Conservation (phyloP, 805 yeast species). For the Kodamaea neixiangensis region DNA sequence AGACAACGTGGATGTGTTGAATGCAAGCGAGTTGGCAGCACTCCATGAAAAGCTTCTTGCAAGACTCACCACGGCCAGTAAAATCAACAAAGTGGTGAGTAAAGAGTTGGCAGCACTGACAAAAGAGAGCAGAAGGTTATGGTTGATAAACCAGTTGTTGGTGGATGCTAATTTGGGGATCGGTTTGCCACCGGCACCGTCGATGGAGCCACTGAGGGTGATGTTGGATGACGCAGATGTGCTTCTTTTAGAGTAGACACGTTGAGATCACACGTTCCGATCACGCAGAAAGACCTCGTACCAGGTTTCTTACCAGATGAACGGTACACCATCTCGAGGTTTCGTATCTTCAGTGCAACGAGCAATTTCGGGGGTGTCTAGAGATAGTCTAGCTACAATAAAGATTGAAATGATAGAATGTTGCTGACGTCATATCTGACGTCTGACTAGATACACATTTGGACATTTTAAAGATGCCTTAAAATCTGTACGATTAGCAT, state of each 20-base stretch:
- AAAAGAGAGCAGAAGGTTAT: conserved; percentile 37
- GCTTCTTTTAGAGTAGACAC: conserved; percentile 9
- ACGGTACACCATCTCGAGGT: no score
- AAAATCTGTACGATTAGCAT: neutral
- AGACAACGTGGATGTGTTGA: conserved; percentile 3
- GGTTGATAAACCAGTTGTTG: conserved; percentile 44
- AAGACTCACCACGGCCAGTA: conserved; percentile 38
- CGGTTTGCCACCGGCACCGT: conserved; percentile 32
- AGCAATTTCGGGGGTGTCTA: neutral
- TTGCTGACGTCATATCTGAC: neutral
- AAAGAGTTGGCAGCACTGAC: conserved; percentile 26
- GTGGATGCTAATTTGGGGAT: conserved; percentile 43
- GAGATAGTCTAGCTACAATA: neutral
- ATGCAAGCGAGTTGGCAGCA: conserved; percentile 20
- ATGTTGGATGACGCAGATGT: conserved; percentile 20
- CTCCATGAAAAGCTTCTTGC: conserved; percentile 31
- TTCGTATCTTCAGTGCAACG: neutral
- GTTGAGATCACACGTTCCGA: no score
- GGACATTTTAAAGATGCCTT: neutral
- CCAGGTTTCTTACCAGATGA: no score
- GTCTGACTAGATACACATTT: no score
- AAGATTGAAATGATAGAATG: neutral
- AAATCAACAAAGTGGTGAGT: conserved; percentile 39
- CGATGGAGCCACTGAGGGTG: conserved; percentile 16
- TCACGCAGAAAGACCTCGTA: no score